Percentiles rank a stretch among this genome's conserved stretches.
phyloP scores from a whole-genome alignment of 2,329 filamentous ascomycete species.

The Aspergillus sp. region DNA sequence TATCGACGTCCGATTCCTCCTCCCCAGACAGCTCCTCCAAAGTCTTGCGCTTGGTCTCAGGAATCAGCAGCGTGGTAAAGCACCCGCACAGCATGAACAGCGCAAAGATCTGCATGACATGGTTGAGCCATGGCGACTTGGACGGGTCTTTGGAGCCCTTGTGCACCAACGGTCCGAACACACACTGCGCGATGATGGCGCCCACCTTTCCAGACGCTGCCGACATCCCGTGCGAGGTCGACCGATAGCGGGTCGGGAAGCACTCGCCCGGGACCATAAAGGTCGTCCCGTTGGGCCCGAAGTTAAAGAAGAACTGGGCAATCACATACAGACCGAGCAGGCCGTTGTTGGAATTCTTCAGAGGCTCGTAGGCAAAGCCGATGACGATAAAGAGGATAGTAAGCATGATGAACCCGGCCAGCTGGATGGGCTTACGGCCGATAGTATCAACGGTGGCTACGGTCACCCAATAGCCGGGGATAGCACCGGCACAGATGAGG shows the following conservation, averaged over 20 bases:
- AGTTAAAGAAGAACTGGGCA: constrained; percentile 58
- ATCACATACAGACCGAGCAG: constrained; percentile 61
- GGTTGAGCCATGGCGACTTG: constrained; percentile 65
- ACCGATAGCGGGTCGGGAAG: constrained; percentile 63
- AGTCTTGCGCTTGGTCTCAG: constrained; percentile 72
- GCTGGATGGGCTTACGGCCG: constrained; percentile 73
- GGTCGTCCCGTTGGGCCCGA: constrained; percentile 59
- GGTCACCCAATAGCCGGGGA: constrained; percentile 80
- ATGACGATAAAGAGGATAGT: constrained; percentile 62
- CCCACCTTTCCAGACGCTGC: constrained; percentile 67
- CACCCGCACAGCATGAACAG: constrained; percentile 76
- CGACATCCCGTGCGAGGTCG: constrained; percentile 63
- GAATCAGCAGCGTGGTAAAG: constrained; percentile 67
- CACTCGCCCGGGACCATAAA: constrained; percentile 65
- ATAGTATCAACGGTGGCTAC: constrained; percentile 71
- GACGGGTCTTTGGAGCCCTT: constrained; percentile 54
- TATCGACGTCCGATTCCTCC: constrained; percentile 34
- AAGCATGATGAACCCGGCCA: constrained; percentile 60
- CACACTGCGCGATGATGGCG: constrained; percentile 64
- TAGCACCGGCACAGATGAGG: constrained; percentile 72
- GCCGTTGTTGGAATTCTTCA: constrained; percentile 37
- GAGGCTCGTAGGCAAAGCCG: constrained; percentile 54
- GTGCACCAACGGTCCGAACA: constrained; percentile 62
- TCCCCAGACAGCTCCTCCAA: constrained; percentile 70
- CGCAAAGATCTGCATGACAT: constrained; percentile 74